phyloP scores from a whole-genome alignment of 2,329 filamentous ascomycete species.

The Pseudopyricularia javanii region DNA sequence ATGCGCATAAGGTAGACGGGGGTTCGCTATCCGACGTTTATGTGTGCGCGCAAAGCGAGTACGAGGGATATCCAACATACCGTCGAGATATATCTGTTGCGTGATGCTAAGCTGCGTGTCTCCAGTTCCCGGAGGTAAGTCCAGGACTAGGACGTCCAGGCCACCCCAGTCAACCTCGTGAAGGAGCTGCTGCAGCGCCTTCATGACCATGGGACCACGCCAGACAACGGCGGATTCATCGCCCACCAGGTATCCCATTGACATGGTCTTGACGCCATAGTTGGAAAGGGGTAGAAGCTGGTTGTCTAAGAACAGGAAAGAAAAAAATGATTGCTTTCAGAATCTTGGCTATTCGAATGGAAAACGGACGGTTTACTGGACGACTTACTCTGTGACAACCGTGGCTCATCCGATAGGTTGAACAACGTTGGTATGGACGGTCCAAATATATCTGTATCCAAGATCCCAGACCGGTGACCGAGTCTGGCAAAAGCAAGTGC shows the following conservation, averaged over 20 bases:
- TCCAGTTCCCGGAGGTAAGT: slow-evolving; percentile 87
- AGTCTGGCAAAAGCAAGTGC: slow-evolving; percentile 74
- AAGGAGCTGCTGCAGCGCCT: slow-evolving; percentile 86
- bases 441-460: slow-evolving; percentile 95
- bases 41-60: background rate
- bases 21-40: background rate
- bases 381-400: slow-evolving; percentile 55
- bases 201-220: slow-evolving; percentile 96
- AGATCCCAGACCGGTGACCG: slow-evolving; percentile 72
- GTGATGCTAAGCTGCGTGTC: slow-evolving; percentile 96
- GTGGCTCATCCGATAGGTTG: slow-evolving; percentile 66
- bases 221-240: slow-evolving; percentile 79
- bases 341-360: background rate
- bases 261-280: slow-evolving; percentile 97
- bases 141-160: slow-evolving; percentile 78
- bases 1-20: background rate
- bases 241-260: slow-evolving; percentile 85
- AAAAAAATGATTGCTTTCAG: background rate
- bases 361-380: background rate
- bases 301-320: slow-evolving; percentile 39
- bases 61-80: slow-evolving; percentile 21
- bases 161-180: slow-evolving; percentile 92
- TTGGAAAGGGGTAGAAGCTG: slow-evolving; percentile 80
- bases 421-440: slow-evolving; percentile 88
- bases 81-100: slow-evolving; percentile 83